phyloP scores from a whole-genome alignment of 2,329 filamentous ascomycete genomes.

The Aspergillus alliaceus region DNA sequence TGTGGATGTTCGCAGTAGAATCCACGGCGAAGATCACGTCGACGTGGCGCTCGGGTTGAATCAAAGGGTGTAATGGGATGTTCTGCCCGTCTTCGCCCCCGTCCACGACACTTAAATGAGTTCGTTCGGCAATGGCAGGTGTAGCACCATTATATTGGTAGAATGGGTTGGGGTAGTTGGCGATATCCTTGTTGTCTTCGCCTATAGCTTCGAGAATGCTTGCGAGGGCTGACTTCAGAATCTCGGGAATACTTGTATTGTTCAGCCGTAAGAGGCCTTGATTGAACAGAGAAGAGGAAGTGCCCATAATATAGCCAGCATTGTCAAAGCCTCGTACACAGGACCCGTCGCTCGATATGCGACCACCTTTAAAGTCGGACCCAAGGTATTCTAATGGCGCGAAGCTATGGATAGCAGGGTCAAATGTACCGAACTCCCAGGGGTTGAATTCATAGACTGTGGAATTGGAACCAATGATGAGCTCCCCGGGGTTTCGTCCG shows the following conservation, averaged over 20 bases:
- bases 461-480: conserved; percentile 63
- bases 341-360: conserved; percentile 51
- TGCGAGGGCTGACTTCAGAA: conserved; percentile 53
- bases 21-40: conserved; percentile 82
- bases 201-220: conserved; percentile 56
- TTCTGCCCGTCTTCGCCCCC: conserved; percentile 78
- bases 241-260: conserved; percentile 45
- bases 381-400: conserved; percentile 68
- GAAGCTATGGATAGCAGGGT: conserved; percentile 69
- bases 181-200: conserved; percentile 65
- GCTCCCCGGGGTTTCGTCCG: conserved; percentile 60
- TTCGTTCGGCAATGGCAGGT: conserved; percentile 56
- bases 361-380: conserved; percentile 66
- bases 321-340: conserved; percentile 83
- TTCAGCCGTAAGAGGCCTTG: conserved; percentile 66
- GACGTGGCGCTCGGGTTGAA: conserved; percentile 68
- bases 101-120: conserved; percentile 67
- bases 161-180: conserved; percentile 76
- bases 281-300: conserved; percentile 80
- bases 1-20: conserved; percentile 66
- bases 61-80: conserved; percentile 74
- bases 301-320: conserved; percentile 77
- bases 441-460: conserved; percentile 75
- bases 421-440: conserved; percentile 72
- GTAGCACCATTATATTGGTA: conserved; percentile 59